phyloP scores from a whole-genome alignment of 2,329 filamentous ascomycete species.

The Tolypocladium guangdongense region DNA sequence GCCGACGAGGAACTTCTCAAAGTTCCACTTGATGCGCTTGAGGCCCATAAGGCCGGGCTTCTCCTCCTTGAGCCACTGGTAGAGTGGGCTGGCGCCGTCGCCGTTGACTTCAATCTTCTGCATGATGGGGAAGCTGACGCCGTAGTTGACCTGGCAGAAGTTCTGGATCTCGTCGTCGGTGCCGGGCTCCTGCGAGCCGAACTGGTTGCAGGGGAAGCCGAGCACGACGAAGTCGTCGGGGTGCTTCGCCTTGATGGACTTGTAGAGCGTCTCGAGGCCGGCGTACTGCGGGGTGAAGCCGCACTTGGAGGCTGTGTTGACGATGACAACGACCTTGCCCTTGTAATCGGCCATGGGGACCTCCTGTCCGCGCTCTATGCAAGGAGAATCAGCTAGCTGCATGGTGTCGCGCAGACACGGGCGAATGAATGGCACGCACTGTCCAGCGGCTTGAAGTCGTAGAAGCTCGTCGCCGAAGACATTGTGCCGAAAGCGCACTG shows the following conservation, averaged over 20 bases:
- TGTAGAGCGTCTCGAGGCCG: slow-evolving; percentile 84
- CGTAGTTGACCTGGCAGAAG: slow-evolving; percentile 87
- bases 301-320: slow-evolving; percentile 98
- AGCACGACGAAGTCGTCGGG: slow-evolving; percentile 73
- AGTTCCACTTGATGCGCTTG: slow-evolving; percentile 97
- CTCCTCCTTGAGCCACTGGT: slow-evolving; percentile 56
- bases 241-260: slow-evolving; percentile 58
- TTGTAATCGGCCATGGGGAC: slow-evolving; percentile 62
- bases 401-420: background rate
- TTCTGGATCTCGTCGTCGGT: slow-evolving; percentile 67
- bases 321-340: slow-evolving; percentile 88
- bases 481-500: slow-evolving; percentile 14
- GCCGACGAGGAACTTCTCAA: slow-evolving; percentile 93
- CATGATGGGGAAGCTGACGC: slow-evolving; percentile 83
- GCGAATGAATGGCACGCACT: slow-evolving; percentile 36
- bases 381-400: slow-evolving; percentile 6
- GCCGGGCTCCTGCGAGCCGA: slow-evolving; percentile 81
- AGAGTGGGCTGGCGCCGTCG: slow-evolving; percentile 55
- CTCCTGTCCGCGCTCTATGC: slow-evolving; percentile 47
- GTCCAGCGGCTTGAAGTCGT: slow-evolving; percentile 75
- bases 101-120: slow-evolving; percentile 94
- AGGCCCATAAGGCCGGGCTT: slow-evolving; percentile 78
- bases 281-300: slow-evolving; percentile 95
- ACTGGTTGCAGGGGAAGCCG: slow-evolving; percentile 98
- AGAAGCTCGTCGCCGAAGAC: slow-evolving; percentile 45